Conservation (phyloP, 441 rosid species). For the Viola pubescens region DNA sequence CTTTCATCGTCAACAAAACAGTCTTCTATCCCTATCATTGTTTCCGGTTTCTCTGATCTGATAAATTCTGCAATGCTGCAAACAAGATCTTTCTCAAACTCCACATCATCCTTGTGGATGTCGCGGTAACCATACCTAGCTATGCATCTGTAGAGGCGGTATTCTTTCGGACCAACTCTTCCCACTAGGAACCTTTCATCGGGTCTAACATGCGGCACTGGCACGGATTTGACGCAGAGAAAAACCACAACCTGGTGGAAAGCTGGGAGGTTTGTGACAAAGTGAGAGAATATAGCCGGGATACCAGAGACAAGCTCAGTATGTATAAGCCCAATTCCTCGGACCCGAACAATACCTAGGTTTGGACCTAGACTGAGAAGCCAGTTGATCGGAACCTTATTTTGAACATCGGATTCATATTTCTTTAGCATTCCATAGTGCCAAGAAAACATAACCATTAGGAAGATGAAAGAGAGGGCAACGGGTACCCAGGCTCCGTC, state of each 20-base stretch:
- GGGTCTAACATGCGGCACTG: constrained; percentile 77
- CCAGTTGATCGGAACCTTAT: constrained; percentile 81
- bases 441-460: constrained; percentile 63
- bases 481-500: constrained; percentile 98
- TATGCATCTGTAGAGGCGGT: constrained; percentile 66
- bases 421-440: constrained; percentile 79
- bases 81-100: constrained; percentile 69
- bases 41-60: constrained; percentile 47
- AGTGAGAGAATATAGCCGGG: constrained; percentile 82
- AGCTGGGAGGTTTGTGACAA: constrained; percentile 86
- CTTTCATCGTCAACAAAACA: constrained; percentile 28
- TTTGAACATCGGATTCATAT: constrained; percentile 71
- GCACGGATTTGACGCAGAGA: constrained; percentile 77
- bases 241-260: constrained; percentile 85
- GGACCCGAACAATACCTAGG: constrained; percentile 69
- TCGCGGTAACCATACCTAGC: constrained; percentile 88
- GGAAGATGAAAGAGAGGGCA: constrained; percentile 65
- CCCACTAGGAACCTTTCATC: constrained; percentile 82
- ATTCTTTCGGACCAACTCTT: constrained; percentile 73
- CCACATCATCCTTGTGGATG: constrained; percentile 59
- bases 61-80: constrained; percentile 70
- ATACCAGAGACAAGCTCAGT: constrained; percentile 83
- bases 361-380: constrained; percentile 58
- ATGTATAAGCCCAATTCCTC: constrained; percentile 72
- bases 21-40: constrained; percentile 19